A percentile compares a stretch with the other conserved stretches of the same genome.
Evolutionary conservation across 768 basidiomycete species (phyloP).

Genomic region (Boletus patriciae): DNA sequence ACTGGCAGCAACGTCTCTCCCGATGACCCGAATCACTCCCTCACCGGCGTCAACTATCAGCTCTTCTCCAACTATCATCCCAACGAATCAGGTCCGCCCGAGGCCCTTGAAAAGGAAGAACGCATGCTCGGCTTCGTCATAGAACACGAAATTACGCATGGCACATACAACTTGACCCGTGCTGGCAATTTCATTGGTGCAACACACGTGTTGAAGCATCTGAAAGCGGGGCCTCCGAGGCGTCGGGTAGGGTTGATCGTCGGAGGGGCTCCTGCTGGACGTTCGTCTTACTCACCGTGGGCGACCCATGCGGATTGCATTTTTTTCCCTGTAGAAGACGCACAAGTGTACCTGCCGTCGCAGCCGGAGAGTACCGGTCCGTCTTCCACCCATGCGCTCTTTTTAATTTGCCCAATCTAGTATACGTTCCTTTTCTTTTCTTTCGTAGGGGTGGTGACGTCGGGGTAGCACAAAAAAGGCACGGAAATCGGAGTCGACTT

Average conservation of each 20-base stretch:
- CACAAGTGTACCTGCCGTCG: conserved; percentile 62
- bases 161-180: conserved; percentile 11
- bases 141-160: conserved; percentile 19
- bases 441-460: conserved; percentile 53
- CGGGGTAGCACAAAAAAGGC: conserved; percentile 88
- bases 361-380: conserved; percentile 60
- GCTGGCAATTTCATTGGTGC: conserved; percentile 73
- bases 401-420: no score
- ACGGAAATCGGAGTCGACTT: conserved; percentile 84
- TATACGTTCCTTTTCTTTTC: no score
- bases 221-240: conserved; percentile 76
- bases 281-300: conserved; percentile 40
- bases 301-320: background rate
- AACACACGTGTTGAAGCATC: conserved; percentile 64
- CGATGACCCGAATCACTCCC: conserved; percentile 26
- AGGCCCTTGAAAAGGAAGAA: conserved; percentile 3
- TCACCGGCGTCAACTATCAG: conserved; percentile 25
- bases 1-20: conserved; percentile 20
- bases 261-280: conserved; percentile 82
- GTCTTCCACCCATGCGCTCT: conserved; percentile 24
- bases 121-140: conserved; percentile 25
- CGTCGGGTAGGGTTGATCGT: conserved; percentile 82
- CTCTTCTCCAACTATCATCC: conserved; percentile 25
- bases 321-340: conserved; percentile 62
- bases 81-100: conserved; percentile 10